Conservation (phyloP, 768 basidiomycete species). For the Hydnomerulius pinastri region DNA sequence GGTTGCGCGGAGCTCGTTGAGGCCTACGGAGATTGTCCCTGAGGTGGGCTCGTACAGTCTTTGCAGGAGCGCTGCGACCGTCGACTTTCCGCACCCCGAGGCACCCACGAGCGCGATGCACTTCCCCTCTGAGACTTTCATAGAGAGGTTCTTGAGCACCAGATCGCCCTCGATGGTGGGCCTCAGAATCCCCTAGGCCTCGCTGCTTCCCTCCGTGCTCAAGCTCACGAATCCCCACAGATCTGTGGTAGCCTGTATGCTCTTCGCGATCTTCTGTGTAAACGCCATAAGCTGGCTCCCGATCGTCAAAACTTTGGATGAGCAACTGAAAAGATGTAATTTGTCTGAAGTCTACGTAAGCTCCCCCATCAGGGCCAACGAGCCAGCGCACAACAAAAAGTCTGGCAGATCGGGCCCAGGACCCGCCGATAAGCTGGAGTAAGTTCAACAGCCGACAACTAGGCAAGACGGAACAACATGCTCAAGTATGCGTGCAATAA, state of each 20-base stretch:
- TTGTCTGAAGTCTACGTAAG: too few species aligned
- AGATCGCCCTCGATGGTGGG: slow-evolving; percentile 70
- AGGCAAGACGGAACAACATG: too few species aligned
- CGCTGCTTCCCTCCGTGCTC: slow-evolving; percentile 55
- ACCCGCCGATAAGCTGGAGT: too few species aligned
- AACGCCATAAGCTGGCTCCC: slow-evolving; percentile 92
- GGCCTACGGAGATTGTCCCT: slow-evolving; percentile 65
- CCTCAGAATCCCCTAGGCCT: slow-evolving; percentile 67
- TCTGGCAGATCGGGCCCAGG: too few species aligned
- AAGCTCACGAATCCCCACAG: slow-evolving; percentile 70
- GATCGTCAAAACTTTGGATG: too few species aligned
- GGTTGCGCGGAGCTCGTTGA: slow-evolving; percentile 49
- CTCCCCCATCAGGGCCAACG: too few species aligned
- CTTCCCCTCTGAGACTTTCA: slow-evolving; percentile 73
- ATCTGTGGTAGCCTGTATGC: slow-evolving; percentile 80
- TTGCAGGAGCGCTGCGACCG: slow-evolving; percentile 83
- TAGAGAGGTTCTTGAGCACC: slow-evolving; percentile 62
- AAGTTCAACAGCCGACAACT: too few species aligned
- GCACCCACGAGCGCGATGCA: slow-evolving; percentile 92
- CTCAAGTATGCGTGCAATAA: too few species aligned
- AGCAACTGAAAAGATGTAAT: too few species aligned
- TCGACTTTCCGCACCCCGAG: slow-evolving; percentile 94
- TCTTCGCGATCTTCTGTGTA: slow-evolving; percentile 83
- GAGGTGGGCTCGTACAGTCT: slow-evolving; percentile 79
- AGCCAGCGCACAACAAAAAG: too few species aligned